Conservation (phyloP, 2,329 filamentous ascomycete species). For the Sordariomycetes sp. region DNA sequence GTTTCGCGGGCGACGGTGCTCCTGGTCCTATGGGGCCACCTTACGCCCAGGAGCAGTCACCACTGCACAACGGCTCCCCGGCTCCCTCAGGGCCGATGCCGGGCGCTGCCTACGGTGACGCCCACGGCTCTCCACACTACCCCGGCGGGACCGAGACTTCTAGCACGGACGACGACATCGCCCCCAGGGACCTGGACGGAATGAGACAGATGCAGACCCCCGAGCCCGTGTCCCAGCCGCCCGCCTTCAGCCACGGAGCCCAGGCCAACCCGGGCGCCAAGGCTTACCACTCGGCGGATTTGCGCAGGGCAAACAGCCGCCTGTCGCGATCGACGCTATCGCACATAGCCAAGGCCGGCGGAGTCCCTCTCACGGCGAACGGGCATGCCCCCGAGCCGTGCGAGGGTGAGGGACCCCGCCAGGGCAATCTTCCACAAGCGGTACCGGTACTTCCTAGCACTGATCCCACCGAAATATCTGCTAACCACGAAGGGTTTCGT, state of each 20-base stretch:
- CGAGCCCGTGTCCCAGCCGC: conserved; percentile 65
- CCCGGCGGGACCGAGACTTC: conserved; percentile 24
- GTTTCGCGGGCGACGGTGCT: conserved; percentile 41
- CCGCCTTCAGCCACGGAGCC: conserved; percentile 65
- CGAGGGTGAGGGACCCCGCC: conserved; percentile 13
- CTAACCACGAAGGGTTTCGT: conserved; percentile 40
- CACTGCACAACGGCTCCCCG: no score
- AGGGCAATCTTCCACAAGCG: conserved; percentile 26
- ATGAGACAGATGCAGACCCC: conserved; percentile 49
- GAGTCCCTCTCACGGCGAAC: not conserved
- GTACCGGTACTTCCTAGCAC: conserved; percentile 38
- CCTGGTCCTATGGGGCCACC: conserved; percentile 26
- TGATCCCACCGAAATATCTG: conserved; percentile 34
- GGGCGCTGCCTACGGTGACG: not conserved
- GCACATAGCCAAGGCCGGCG: conserved; percentile 53
- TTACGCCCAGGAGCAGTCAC: no score
- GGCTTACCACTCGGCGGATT: conserved; percentile 62
- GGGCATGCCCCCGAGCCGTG: not conserved
- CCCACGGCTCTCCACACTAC: no score
- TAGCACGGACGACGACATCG: conserved; percentile 44
- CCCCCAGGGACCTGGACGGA: conserved; percentile 36
- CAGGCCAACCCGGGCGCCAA: conserved; percentile 53
- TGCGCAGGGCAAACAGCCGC: conserved; percentile 69
- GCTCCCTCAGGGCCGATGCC: not conserved
- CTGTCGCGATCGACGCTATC: conserved; percentile 72